Evolutionary conservation across 768 basidiomycete species (phyloP), one percentile per base, ranked within the genome.

Genomic region (Cantharellus anzutake): DNA sequence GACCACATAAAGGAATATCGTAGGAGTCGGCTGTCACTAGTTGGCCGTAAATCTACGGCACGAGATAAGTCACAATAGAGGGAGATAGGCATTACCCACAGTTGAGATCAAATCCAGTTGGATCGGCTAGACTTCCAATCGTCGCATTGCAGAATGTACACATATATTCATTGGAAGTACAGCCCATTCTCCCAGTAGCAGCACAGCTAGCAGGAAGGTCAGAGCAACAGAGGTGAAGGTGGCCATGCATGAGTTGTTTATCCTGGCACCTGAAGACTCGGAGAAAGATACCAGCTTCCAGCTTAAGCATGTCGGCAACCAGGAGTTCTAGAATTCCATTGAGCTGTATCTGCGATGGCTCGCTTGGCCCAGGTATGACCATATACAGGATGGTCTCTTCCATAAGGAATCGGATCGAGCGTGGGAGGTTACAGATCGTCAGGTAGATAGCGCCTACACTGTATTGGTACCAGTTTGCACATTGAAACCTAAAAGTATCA

Each of bases 381-480:
- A 68, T 70, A 35, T 65, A 69, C 7, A 73, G 56, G 58, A 71
- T 71, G 56, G 71, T 68, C 56, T 73, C 70, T 60, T 73, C 70
- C 0, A 63, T 51, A 16, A 67, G 62, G 53, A 70, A 67, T 3
- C 68, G 67, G 1, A 70, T 34, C 3, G 63, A 56, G 2, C 64
- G 61, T 3, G 74, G 74, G 1, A 75, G 65, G 56, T 73, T 73
- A 41, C 60, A 59, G 3, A 66, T 53, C 0, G 64, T 65, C 4
- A 60, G 4, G 57, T 69, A 69, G 5, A 69, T 11, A 0, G 68
- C 68, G 4, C 68, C 68, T 0, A 63, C 65, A 2, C 66, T 68
- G 62, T 67, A 64, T 29, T 29, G 20, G 20, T 29, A 29, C 20
- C 20, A 29, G 20, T 29, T 29, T 29, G 0, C 20, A 29, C 20